A percentile compares a stretch with the other conserved stretches of the same genome.
Conservation (phyloP, 164 flowering plant genomes). For the Tinospora cordifolia region DNA sequence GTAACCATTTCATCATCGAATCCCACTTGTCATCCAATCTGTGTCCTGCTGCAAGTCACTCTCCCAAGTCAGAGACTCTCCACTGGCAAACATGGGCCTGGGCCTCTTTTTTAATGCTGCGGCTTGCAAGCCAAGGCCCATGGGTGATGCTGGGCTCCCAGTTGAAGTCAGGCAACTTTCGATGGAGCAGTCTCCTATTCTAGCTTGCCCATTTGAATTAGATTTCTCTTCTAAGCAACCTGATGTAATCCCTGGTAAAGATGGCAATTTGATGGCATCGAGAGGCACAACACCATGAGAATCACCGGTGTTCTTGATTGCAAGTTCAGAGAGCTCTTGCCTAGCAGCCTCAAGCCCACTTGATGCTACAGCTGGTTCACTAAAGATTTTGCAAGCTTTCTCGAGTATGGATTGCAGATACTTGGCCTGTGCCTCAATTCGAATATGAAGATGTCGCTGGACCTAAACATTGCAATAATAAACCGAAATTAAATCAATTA, state of each 20-base stretch:
- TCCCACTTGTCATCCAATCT: slow-evolving; percentile 57
- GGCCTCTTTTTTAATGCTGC: slow-evolving; percentile 56
- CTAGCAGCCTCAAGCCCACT: slow-evolving; percentile 71
- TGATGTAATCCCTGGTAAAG: slow-evolving; percentile 38
- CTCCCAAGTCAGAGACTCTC: slow-evolving; percentile 42
- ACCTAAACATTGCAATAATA: slow-evolving; percentile 39
- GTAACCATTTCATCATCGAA: slow-evolving; percentile 22
- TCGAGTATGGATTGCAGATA: slow-evolving; percentile 85
- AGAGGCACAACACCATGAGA: slow-evolving; percentile 28
- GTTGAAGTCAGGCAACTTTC: slow-evolving; percentile 70
- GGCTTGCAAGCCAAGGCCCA: slow-evolving; percentile 30
- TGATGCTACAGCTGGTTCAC: slow-evolving; percentile 46
- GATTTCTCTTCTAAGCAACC: slow-evolving; percentile 35
- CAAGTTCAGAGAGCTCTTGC: slow-evolving; percentile 73
- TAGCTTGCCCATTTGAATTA: slow-evolving; percentile 28
- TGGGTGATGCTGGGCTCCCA: slow-evolving; percentile 51
- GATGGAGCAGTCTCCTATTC: slow-evolving; percentile 53
- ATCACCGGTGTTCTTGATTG: slow-evolving; percentile 54
- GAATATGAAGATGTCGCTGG: slow-evolving; percentile 76
- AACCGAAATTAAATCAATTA: background rate
- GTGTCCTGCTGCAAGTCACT: slow-evolving; percentile 36
- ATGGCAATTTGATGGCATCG: slow-evolving; percentile 38
- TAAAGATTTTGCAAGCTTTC: slow-evolving; percentile 77
- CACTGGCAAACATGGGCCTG: slow-evolving; percentile 40
- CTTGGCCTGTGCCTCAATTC: slow-evolving; percentile 85